These are phyloP conservation scores for Mortierella sp. DNA, from an alignment of 371 early-diverging fungal species.

Conservation along the genomic window DNA sequence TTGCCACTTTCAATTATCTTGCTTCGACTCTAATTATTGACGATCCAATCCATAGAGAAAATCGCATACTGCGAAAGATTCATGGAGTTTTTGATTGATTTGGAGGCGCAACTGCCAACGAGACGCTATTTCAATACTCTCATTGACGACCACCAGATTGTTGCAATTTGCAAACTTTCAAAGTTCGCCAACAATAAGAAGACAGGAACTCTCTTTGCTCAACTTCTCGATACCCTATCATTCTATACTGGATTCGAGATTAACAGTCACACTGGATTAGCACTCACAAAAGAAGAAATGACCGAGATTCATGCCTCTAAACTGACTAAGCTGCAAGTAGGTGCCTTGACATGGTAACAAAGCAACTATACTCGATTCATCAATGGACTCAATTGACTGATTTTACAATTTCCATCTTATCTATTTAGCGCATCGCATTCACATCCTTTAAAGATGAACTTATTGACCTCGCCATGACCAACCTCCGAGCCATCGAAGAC, in stretches of 20 bases:
- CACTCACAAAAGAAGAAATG: slow-evolving; percentile 77
- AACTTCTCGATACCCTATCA: slow-evolving; percentile 72
- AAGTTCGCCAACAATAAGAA: slow-evolving; percentile 63
- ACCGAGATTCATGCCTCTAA: slow-evolving; percentile 70
- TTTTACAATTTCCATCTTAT: neutral
- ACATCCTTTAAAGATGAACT: slow-evolving; percentile 72
- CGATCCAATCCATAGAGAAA: slow-evolving; percentile 51
- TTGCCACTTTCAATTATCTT: neutral
- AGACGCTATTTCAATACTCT: slow-evolving; percentile 88
- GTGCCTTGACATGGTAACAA: neutral
- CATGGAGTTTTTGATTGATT: slow-evolving; percentile 87
- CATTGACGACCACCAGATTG: slow-evolving; percentile 84
- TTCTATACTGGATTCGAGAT: slow-evolving; percentile 85
- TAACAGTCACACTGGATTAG: slow-evolving; percentile 84
- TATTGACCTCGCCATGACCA: slow-evolving; percentile 80
- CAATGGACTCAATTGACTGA: neutral
- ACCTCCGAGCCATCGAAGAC: slow-evolving; percentile 74
- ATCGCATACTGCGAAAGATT: slow-evolving; percentile 78
- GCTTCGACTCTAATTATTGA: neutral
- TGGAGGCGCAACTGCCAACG: slow-evolving; percentile 91
- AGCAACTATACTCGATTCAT: neutral
- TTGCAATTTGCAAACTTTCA: slow-evolving; percentile 70
- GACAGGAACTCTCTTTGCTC: slow-evolving; percentile 65
- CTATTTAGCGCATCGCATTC: slow-evolving; percentile 71
- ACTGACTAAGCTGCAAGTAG: slow-evolving; percentile 77